phyloP scores from a whole-genome alignment of 345 rosid species.

The Camelina laxa region DNA sequence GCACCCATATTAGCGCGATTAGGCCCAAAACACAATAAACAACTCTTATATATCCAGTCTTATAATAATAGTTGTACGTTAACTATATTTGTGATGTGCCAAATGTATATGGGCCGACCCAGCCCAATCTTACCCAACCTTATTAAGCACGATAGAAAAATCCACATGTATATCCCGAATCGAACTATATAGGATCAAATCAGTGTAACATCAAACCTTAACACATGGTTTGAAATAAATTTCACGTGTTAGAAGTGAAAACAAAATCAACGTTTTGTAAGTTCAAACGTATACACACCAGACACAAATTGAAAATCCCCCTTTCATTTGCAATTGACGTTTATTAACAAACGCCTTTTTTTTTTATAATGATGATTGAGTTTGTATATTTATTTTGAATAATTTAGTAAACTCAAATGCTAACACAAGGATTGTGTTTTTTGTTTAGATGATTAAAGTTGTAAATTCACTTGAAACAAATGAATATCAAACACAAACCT shows the following conservation, averaged over 20 bases:
- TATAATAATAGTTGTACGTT: background rate
- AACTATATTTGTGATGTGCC: background rate
- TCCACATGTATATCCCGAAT: background rate
- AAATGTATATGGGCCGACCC: background rate
- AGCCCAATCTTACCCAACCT: slow-evolving; percentile 8
- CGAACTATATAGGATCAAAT: background rate
- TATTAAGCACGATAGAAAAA: background rate
- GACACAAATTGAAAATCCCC: background rate
- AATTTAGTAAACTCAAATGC: background rate
- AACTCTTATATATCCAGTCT: background rate
- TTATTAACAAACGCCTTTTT: background rate
- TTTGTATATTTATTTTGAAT: background rate
- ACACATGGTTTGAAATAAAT: no score
- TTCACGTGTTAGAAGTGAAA: no score
- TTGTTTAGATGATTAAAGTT: background rate
- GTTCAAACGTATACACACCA: background rate
- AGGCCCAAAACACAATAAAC: background rate
- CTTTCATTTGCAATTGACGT: background rate
- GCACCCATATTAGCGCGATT: slow-evolving; percentile 34
- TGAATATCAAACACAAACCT: background rate
- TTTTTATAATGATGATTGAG: background rate
- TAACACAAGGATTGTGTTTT: background rate
- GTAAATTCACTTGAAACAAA: background rate
- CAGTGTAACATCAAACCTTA: no score
- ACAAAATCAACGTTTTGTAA: no score